Percentiles rank a stretch among this genome's conserved stretches.
Evolutionary conservation across 2,329 filamentous ascomycete species (phyloP).

Genomic region (Neodidymelliopsis sp.): DNA sequence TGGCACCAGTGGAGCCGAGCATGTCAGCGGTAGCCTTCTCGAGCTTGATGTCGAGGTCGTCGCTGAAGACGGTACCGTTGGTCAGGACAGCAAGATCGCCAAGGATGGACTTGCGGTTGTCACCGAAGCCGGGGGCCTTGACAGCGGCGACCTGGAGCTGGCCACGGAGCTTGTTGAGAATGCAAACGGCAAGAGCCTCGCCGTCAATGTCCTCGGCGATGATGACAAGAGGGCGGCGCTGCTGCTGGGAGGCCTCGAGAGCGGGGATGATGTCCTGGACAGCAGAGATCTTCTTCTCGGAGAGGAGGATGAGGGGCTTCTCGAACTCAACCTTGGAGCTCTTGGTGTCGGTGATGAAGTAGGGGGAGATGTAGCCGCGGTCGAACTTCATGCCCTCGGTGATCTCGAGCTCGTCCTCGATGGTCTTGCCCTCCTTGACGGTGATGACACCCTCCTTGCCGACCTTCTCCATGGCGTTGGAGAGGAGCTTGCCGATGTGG

Average conservation of each 20-base stretch:
- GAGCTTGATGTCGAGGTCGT: slow-evolving; percentile 98
- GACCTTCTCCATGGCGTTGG: slow-evolving; percentile 99
- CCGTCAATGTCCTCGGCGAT: slow-evolving; percentile 99
- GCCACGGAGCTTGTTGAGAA: slow-evolving; percentile 99
- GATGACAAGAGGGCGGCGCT: slow-evolving; percentile 94
- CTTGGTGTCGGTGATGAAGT: slow-evolving; percentile 99
- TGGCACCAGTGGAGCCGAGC: slow-evolving; percentile 95
- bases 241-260: slow-evolving; percentile 94
- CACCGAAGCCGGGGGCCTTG: slow-evolving; percentile 98
- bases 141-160: slow-evolving; percentile 98
- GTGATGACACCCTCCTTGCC: slow-evolving; percentile 99
- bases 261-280: slow-evolving; percentile 99
- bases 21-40: slow-evolving; percentile 97
- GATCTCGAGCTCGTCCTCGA: slow-evolving; percentile 96
- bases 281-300: slow-evolving; percentile 99
- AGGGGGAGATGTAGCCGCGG: slow-evolving; percentile 96
- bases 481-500: slow-evolving; percentile 94
- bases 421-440: slow-evolving; percentile 99
- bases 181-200: slow-evolving; percentile 97
- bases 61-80: slow-evolving; percentile 96
- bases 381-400: slow-evolving; percentile 99
- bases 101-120: slow-evolving; percentile 99
- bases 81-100: slow-evolving; percentile 95
- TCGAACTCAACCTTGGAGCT: slow-evolving; percentile 99
- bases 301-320: slow-evolving; percentile 97